Percentiles rank a stretch among this genome's conserved stretches.
Evolutionary conservation across 2,329 filamentous ascomycete genomes (phyloP).

Genomic region (Triangularia setosa): DNA sequence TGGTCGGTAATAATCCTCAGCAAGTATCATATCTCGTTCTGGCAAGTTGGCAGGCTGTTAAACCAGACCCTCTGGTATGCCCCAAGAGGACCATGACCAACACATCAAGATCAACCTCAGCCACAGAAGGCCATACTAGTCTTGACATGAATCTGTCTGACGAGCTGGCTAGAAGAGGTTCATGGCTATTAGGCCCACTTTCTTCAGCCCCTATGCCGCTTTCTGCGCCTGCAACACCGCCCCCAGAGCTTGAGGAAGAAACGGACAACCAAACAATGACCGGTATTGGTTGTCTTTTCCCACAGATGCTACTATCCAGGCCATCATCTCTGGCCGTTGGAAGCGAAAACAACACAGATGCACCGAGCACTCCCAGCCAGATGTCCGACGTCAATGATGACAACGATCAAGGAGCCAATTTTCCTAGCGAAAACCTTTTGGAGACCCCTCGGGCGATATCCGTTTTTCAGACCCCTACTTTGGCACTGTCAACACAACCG

Average conservation of each 20-base stretch:
- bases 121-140: constrained; percentile 3
- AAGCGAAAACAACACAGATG: constrained; percentile 4
- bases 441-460: not conserved
- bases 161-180: not conserved
- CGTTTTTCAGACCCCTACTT: not conserved
- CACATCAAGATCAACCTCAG: not conserved
- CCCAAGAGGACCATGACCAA: constrained; percentile 5
- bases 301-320: constrained; percentile 9
- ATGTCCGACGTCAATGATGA: not conserved
- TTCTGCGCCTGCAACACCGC: constrained; percentile 15
- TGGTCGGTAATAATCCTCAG: not conserved
- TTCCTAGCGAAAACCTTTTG: not conserved
- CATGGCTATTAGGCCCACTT: not conserved
- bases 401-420: not conserved
- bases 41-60: not conserved
- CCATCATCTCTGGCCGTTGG: constrained; percentile 12
- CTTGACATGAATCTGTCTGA: constrained; percentile 10
- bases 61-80: not conserved
- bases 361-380: not conserved
- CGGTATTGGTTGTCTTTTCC: constrained; percentile 17
- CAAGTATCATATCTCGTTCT: not conserved
- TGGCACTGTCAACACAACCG: not conserved
- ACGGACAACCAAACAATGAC: constrained; percentile 12
- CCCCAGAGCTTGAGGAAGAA: constrained; percentile 6
- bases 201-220: not conserved